These are phyloP conservation scores for Solanum lycopersicoides DNA, from an alignment of 257 asterid genomes.

Conservation along the genomic window DNA sequence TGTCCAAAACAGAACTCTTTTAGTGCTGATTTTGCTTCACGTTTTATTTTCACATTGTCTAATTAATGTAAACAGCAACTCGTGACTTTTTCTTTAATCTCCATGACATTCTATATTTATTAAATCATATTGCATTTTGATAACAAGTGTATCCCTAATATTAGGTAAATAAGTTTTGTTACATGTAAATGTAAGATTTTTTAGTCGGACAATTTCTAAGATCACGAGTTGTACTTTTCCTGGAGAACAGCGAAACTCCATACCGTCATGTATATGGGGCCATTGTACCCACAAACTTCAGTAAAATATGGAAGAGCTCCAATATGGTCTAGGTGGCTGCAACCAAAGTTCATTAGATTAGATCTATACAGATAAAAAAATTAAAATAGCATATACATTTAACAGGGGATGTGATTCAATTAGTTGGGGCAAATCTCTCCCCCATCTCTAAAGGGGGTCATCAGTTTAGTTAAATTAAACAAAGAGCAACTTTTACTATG, in stretches of 20 bases:
- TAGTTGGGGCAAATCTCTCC: neutral
- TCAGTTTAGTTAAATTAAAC: neutral
- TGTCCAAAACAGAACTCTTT: neutral
- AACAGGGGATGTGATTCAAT: neutral
- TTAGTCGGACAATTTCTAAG: neutral
- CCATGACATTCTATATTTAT: neutral
- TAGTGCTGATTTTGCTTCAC: neutral
- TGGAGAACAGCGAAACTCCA: neutral
- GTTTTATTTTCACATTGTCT: neutral
- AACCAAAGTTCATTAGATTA: neutral
- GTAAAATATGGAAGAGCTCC: slow-evolving; percentile 97
- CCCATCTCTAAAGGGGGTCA: neutral
- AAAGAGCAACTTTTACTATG: neutral
- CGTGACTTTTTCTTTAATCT: neutral
- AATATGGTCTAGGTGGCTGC: slow-evolving; percentile 84
- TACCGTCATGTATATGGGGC: slow-evolving; percentile 99
- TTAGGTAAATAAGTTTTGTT: neutral
- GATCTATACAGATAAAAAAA: neutral
- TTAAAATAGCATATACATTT: neutral
- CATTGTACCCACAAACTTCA: slow-evolving; percentile 84
- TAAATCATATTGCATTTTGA: neutral
- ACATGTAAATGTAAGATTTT: neutral
- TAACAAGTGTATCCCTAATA: neutral
- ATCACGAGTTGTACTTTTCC: neutral
- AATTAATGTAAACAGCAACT: neutral